Base-by-base conservation (phyloP, 2,329 filamentous ascomycete genomes). In the Epichloe glyceriae region DNA sequence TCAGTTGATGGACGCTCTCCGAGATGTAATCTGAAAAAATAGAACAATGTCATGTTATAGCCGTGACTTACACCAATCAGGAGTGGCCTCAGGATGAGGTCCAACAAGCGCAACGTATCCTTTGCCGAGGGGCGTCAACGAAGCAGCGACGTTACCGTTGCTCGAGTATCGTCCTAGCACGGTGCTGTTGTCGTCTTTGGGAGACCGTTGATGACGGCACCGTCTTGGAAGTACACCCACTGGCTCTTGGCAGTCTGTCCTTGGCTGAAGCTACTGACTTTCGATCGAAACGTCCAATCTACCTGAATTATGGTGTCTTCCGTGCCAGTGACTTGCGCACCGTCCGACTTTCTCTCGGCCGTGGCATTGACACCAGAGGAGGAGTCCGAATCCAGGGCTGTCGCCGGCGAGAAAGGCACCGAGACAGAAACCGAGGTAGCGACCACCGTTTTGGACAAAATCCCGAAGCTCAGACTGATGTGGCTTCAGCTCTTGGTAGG, bases 201-300 rank as follows among this genome's bases (percentile, higher is more conserved):
- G 4, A 20, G 14, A 2, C 58, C 56, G 12, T 48, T 57, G 35
- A 61, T 52, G 19, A 51, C 38, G 2, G 54, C 55, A 12, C 60
- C 59, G 14, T 62, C 60, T 43, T 62, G 60, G 43, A 61, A 62
- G 42, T 59, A 62, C 12, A 59, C 19, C 60, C 60, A 61, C 14
- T 52, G 50, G 30, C 50, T 45, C 15, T 45, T 44, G 10, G 52
- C 50, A 1, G 52, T 58, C 30, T 51, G 45, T 12, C 58, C 57
- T 34, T 14, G 15, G 15, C 17, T 12, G n/a, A 35, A 34, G 12
- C 30, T 34, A 14, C 33, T 35, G 6, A 40, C 17, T 14, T 44
- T 47, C 10, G 54, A 47, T 8, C 46, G 51, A 45, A 60, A 61
- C 0, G 50, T 53, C 58, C 60, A 61, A 52, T 62, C 53, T 3